Conservation (phyloP, 495 filamentous ascomycete genomes). For the Penicillium malachiteum region DNA sequence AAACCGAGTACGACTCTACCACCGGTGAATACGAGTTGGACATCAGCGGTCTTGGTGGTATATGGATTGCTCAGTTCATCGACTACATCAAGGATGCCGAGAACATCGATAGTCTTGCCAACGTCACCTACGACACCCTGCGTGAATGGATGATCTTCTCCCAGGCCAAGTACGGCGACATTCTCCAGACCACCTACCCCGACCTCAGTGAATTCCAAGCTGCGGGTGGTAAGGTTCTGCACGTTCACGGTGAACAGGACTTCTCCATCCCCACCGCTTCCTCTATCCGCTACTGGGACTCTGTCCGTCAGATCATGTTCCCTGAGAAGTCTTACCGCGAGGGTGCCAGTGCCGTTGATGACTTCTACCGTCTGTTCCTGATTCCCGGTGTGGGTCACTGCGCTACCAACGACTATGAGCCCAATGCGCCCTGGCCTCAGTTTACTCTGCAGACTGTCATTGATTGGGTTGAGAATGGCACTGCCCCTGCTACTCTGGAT, state of each 20-base stretch:
- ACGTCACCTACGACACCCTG: constrained; percentile 50
- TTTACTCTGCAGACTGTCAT: constrained; percentile 43
- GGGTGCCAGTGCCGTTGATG: constrained; percentile 37
- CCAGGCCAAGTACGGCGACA: constrained; percentile 14
- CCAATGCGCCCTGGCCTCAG: constrained; percentile 46
- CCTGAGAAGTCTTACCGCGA: constrained; percentile 34
- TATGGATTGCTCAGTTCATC: constrained; percentile 34
- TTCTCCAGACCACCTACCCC: constrained; percentile 39
- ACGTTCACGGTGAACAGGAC: constrained; percentile 54
- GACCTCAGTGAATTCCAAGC: constrained; percentile 45
- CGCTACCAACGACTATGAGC: constrained; percentile 34
- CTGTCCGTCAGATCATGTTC: constrained; percentile 52
- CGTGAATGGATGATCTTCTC: constrained; percentile 42
- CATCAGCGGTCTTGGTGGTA: constrained; percentile 36
- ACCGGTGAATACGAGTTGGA: constrained; percentile 37
- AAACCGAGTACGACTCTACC: constrained; percentile 39
- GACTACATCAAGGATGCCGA: constrained; percentile 24
- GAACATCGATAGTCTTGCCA: constrained; percentile 35
- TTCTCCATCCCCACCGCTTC: constrained; percentile 45
- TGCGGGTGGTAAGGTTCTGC: constrained; percentile 51
- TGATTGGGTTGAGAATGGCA: constrained; percentile 51
- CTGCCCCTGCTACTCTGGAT: constrained; percentile 32
- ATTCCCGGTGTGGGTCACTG: constrained; percentile 55
- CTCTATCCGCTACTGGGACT: constrained; percentile 49
- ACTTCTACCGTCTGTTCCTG: constrained; percentile 53